Conservation (phyloP, 441 rosid species). For the Pelargonium myrrhifolium region DNA sequence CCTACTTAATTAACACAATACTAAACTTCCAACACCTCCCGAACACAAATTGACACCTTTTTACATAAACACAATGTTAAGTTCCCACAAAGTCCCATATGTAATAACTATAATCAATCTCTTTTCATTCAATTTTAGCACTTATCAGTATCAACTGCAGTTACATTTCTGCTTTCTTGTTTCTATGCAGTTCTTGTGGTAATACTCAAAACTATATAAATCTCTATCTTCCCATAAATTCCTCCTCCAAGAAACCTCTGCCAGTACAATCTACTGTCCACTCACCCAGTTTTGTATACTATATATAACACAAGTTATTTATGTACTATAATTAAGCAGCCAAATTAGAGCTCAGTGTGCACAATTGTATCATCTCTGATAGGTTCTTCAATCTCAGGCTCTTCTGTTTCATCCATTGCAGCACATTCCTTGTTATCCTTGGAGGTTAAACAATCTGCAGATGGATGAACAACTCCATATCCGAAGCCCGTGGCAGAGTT, state of each 20-base stretch:
- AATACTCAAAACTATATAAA: not conserved
- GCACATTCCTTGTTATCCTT: conserved; percentile 32
- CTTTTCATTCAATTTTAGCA: too few relatives aligned
- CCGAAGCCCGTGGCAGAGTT: conserved; percentile 77
- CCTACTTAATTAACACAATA: too few relatives aligned
- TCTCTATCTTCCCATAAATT: conserved; percentile 22
- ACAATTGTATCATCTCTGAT: conserved; percentile 22
- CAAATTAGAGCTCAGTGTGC: conserved; percentile 53
- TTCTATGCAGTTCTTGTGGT: not conserved
- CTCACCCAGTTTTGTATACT: conserved; percentile 16
- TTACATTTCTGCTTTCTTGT: not conserved
- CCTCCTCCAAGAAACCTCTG: conserved; percentile 30
- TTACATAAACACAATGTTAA: too few relatives aligned
- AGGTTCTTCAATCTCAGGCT: conserved; percentile 15
- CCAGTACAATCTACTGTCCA: conserved; percentile 15
- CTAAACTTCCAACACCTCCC: too few relatives aligned
- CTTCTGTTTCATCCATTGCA: conserved; percentile 13
- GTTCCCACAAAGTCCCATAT: too few relatives aligned
- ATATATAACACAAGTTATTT: conserved; percentile 7
- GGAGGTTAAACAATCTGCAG: conserved; percentile 78
- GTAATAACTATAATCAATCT: too few relatives aligned
- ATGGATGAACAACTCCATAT: conserved; percentile 73
- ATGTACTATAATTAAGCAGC: conserved; percentile 2
- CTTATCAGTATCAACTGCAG: not conserved
- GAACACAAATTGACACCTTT: too few relatives aligned